A percentile compares a stretch with the other conserved stretches of the same genome.
Conservation (phyloP, 1,139 yeast species). For the Geotrichum histeridarum region DNA sequence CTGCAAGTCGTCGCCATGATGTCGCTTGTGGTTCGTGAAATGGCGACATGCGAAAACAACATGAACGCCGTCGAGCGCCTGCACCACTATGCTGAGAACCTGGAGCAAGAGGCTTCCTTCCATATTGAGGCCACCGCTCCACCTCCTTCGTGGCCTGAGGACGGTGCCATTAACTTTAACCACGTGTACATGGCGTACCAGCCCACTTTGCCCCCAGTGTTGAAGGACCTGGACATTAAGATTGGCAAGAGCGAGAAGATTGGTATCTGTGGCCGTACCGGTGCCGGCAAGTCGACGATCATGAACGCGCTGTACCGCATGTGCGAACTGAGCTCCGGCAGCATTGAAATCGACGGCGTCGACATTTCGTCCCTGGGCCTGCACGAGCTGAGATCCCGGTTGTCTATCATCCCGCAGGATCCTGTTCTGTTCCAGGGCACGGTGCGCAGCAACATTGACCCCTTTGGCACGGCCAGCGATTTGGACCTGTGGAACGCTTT, state of each 20-base stretch:
- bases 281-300: constrained; percentile 72
- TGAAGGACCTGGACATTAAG: constrained; percentile 49
- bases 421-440: constrained; percentile 68
- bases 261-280: constrained; percentile 77
- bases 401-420: constrained; percentile 75
- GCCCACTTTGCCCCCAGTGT: constrained; percentile 67
- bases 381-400: constrained; percentile 51
- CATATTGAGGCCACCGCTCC: constrained; percentile 47
- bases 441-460: constrained; percentile 62
- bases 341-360: constrained; percentile 53
- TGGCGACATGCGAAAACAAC: constrained; percentile 71
- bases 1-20: constrained; percentile 30
- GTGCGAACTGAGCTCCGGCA: constrained; percentile 51
- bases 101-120: constrained; percentile 59
- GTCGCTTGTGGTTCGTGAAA: constrained; percentile 41
- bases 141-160: constrained; percentile 62
- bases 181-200: constrained; percentile 65
- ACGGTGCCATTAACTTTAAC: constrained; percentile 53
- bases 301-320: constrained; percentile 62
- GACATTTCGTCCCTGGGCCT: constrained; percentile 56
- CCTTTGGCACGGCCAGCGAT: constrained; percentile 52
- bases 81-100: constrained; percentile 60
- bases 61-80: constrained; percentile 85
- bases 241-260: constrained; percentile 55
- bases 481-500: constrained; percentile 53